Conservation (phyloP, 179 eudicot species). For the Dionaea muscipula region DNA sequence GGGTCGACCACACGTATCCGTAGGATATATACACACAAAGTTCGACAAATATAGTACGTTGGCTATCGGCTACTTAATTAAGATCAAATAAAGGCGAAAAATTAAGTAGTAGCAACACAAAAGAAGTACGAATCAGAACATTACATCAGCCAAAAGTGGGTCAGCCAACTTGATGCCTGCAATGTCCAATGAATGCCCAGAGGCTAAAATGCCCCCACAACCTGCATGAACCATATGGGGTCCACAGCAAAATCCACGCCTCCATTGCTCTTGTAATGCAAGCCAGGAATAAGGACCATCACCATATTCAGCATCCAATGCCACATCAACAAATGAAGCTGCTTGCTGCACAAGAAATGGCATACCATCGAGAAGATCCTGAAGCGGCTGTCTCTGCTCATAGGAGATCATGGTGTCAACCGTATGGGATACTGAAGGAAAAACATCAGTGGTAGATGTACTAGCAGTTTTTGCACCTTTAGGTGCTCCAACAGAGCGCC, state of each 20-base stretch:
- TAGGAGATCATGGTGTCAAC: constrained; percentile 57
- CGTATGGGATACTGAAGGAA: constrained; percentile 37
- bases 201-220: constrained; percentile 91
- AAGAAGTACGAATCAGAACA: constrained; percentile 11
- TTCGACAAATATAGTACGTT: no score
- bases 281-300: constrained; percentile 96
- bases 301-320: constrained; percentile 78
- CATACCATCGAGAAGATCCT: constrained; percentile 75
- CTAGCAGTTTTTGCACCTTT: constrained; percentile 49
- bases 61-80: no score
- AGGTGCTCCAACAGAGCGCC: constrained; percentile 86
- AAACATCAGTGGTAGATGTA: constrained; percentile 35
- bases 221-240: constrained; percentile 95
- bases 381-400: constrained; percentile 72
- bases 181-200: constrained; percentile 86
- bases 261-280: constrained; percentile 85
- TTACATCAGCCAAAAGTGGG: constrained; percentile 82
- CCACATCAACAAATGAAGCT: constrained; percentile 85
- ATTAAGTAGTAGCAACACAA: not conserved
- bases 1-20: no score
- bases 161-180: constrained; percentile 85
- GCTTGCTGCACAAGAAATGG: constrained; percentile 91
- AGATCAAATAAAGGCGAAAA: not conserved
- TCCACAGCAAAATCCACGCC: constrained; percentile 92
- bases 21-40: no score